Evolutionary conservation across 352 stramenopile species (phyloP).

Genomic region (Phytophthora syringae): DNA sequence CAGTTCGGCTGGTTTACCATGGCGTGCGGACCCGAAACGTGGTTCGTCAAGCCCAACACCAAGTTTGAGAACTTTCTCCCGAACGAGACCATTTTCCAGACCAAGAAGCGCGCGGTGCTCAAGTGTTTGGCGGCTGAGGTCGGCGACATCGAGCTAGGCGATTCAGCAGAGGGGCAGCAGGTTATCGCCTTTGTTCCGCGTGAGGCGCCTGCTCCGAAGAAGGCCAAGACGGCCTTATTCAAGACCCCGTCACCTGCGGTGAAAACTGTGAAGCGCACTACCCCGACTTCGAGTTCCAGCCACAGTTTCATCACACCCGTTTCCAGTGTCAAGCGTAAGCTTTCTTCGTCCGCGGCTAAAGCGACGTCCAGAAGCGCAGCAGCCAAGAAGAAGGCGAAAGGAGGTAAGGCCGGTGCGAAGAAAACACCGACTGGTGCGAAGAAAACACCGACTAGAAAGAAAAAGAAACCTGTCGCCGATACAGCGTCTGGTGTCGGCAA

Average conservation of each 20-base stretch:
- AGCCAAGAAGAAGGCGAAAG: constrained; percentile 39
- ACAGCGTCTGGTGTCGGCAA: constrained; percentile 20
- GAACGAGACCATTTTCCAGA: constrained; percentile 87
- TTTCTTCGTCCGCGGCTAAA: constrained; percentile 34
- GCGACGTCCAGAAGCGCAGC: constrained; percentile 11
- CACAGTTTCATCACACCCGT: constrained; percentile 33
- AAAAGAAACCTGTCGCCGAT: constrained; percentile 15
- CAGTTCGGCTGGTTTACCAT: constrained; percentile 82
- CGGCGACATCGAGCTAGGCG: constrained; percentile 63
- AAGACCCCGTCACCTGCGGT: constrained; percentile 49
- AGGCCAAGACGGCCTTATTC: constrained; percentile 41
- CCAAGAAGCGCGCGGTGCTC: constrained; percentile 72
- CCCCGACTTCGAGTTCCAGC: constrained; percentile 16
- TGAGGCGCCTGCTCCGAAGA: constrained; percentile 24
- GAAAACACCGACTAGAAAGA: constrained; percentile 38
- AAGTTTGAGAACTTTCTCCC: constrained; percentile 72
- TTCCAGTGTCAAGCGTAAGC: constrained; percentile 35
- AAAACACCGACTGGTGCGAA: constrained; percentile 35
- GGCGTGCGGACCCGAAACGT: constrained; percentile 69
- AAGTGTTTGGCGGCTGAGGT: constrained; percentile 64
- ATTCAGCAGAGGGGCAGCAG: constrained; percentile 71
- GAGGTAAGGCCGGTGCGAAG: constrained; percentile 32
- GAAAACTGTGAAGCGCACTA: constrained; percentile 40
- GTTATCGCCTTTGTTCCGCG: constrained; percentile 58
- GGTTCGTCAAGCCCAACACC: constrained; percentile 78